phyloP scores from a whole-genome alignment of 1,139 yeast species.

The Ogataea hybrid region DNA sequence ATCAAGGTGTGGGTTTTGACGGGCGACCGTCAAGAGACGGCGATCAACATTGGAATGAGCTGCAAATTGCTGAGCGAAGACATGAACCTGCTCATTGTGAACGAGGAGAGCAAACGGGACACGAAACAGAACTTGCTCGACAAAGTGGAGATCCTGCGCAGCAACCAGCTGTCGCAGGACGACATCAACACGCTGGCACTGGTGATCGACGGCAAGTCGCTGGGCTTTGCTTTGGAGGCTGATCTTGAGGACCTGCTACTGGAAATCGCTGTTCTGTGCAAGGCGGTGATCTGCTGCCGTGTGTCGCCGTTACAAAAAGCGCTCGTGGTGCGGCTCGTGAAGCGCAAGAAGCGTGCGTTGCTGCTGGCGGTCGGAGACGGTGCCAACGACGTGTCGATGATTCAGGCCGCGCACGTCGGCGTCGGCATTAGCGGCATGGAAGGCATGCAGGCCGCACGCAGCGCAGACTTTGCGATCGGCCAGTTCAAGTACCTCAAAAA shows the following conservation, averaged over 20 bases:
- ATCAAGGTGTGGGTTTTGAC: slow-evolving; percentile 97
- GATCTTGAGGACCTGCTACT: slow-evolving; percentile 78
- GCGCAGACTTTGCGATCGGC: slow-evolving; percentile 97
- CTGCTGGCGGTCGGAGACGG: slow-evolving; percentile 97
- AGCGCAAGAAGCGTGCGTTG: slow-evolving; percentile 73
- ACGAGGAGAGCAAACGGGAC: slow-evolving; percentile 78
- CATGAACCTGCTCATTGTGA: slow-evolving; percentile 87
- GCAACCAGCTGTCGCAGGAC: slow-evolving; percentile 59
- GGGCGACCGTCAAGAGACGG: slow-evolving; percentile 99
- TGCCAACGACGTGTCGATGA: slow-evolving; percentile 98
- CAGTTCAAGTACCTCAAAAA: slow-evolving; percentile 87
- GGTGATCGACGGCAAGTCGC: slow-evolving; percentile 90
- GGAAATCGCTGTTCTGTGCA: slow-evolving; percentile 81
- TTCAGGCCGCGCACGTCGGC: slow-evolving; percentile 98
- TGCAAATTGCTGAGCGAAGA: slow-evolving; percentile 93
- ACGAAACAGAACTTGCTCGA: slow-evolving; percentile 70
- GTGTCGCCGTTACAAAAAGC: slow-evolving; percentile 98
- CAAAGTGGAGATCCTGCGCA: slow-evolving; percentile 71
- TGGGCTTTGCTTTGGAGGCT: slow-evolving; percentile 78
- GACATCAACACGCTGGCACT: slow-evolving; percentile 84
- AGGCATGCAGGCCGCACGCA: slow-evolving; percentile 98
- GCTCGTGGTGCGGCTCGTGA: slow-evolving; percentile 88
- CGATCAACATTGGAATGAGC: slow-evolving; percentile 97
- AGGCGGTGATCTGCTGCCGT: slow-evolving; percentile 95
- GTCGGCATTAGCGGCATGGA: slow-evolving; percentile 99